Conservation (phyloP, 75 land plant genomes). For the Sequoia sempervirens region DNA sequence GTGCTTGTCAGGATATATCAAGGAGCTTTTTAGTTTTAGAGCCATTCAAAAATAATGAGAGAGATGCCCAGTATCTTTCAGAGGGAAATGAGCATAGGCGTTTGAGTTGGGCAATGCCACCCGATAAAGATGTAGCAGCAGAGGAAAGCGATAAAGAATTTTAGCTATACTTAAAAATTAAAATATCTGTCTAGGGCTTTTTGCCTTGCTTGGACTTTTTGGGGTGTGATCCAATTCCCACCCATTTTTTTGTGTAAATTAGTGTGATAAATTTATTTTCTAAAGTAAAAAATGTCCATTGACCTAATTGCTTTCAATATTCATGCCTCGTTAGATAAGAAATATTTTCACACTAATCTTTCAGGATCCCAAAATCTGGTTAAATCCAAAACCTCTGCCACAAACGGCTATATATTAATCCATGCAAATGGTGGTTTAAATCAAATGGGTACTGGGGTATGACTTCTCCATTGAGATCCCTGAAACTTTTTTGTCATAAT, state of each 20-base stretch:
- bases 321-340: background rate
- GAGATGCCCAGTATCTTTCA: slow-evolving; percentile 4
- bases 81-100: background rate
- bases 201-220: too few species aligned
- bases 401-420: slow-evolving; percentile 72
- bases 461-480: slow-evolving; percentile 4
- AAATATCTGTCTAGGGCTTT: too few species aligned
- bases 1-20: background rate
- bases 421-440: slow-evolving; percentile 94
- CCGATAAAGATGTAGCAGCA: background rate
- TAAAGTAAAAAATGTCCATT: background rate
- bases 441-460: slow-evolving; percentile 90
- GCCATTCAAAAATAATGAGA: slow-evolving; percentile 26
- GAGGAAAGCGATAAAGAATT: background rate
- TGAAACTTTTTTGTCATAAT: background rate
- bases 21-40: slow-evolving; percentile 15
- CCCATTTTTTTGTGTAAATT: too few species aligned
- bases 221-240: too few species aligned
- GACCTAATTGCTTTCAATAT: background rate
- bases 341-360: background rate
- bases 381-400: slow-evolving; percentile 40
- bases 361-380: slow-evolving; percentile 55
- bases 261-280: background rate
- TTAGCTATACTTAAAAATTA: background rate
- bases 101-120: background rate